These are phyloP conservation scores for Crotalaria pallida DNA, from an alignment of 306 rosid genomes.

Conservation along the genomic window DNA sequence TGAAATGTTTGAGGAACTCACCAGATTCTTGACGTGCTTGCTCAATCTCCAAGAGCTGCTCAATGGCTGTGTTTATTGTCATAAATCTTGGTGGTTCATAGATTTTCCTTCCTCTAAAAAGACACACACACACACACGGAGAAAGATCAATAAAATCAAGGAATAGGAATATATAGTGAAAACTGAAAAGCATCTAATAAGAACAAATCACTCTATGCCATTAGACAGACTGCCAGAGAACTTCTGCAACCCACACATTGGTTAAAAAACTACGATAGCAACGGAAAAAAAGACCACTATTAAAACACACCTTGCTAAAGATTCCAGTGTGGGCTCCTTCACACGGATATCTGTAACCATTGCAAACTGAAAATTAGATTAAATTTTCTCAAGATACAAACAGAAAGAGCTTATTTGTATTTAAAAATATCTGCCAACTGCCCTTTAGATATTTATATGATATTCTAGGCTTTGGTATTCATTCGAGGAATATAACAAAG, in stretches of 20 bases:
- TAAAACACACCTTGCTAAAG: constrained; percentile 65
- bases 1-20: constrained; percentile 16
- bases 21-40: constrained; percentile 59
- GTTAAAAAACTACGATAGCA: neutral
- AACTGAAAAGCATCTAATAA: neutral
- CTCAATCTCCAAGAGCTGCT: constrained; percentile 84
- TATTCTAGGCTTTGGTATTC: neutral
- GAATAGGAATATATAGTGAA: neutral
- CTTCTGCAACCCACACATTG: neutral
- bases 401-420: neutral
- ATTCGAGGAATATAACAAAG: neutral
- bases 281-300: neutral
- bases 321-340: constrained; percentile 86
- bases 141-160: neutral
- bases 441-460: neutral
- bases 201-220: neutral
- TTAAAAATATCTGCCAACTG: neutral
- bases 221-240: neutral
- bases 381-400: constrained; percentile 3
- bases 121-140: neutral
- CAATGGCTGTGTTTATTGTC: constrained; percentile 79
- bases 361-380: constrained; percentile 6
- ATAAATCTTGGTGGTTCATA: constrained; percentile 90
- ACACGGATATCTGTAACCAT: constrained; percentile 72
- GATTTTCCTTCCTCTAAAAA: constrained; percentile 68